A percentile compares a stretch with the other conserved stretches of the same genome.
Evolutionary conservation across 1,284 basidiomycete genomes (phyloP).

Genomic region (Irpex lacteus): DNA sequence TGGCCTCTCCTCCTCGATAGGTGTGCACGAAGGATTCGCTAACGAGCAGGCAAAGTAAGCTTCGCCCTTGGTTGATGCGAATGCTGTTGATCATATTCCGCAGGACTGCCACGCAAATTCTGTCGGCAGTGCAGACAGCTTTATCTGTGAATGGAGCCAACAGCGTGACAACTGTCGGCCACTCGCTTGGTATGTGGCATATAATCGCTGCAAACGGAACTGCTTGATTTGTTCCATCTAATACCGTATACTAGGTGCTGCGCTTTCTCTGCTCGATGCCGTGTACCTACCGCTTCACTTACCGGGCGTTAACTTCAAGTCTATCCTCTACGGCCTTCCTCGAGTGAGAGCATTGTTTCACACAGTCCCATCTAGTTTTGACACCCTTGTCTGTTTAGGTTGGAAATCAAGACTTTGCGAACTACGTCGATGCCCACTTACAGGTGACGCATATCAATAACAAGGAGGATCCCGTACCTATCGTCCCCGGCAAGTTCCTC

Average conservation of each 20-base stretch:
- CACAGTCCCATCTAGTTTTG: neutral
- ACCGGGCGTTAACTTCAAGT: constrained; percentile 32
- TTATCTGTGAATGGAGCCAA: constrained; percentile 27
- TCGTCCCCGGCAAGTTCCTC: constrained; percentile 35
- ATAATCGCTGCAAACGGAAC: neutral
- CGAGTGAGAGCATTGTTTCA: constrained; percentile 31
- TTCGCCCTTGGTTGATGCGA: neutral
- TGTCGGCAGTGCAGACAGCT: constrained; percentile 34
- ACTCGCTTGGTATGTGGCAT: constrained; percentile 31
- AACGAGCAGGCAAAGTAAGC: constrained; percentile 48
- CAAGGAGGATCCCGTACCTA: constrained; percentile 29
- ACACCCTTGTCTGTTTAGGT: constrained; percentile 10
- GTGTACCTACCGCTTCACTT: constrained; percentile 42
- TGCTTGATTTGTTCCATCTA: neutral
- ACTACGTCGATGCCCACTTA: constrained; percentile 49
- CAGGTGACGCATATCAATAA: constrained; percentile 28
- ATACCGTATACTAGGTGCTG: constrained; percentile 30
- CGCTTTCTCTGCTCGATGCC: constrained; percentile 41
- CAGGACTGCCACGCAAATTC: constrained; percentile 33
- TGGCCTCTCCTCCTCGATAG: constrained; percentile 42
- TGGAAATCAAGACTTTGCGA: constrained; percentile 57
- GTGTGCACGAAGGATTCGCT: constrained; percentile 58
- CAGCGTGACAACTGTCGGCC: constrained; percentile 34
- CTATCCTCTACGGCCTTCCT: constrained; percentile 51
- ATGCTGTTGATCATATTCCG: no score